These are phyloP conservation scores for Pyrenochaeta sp. DNA, from an alignment of 2,329 filamentous ascomycete species.

Conservation along the genomic window DNA sequence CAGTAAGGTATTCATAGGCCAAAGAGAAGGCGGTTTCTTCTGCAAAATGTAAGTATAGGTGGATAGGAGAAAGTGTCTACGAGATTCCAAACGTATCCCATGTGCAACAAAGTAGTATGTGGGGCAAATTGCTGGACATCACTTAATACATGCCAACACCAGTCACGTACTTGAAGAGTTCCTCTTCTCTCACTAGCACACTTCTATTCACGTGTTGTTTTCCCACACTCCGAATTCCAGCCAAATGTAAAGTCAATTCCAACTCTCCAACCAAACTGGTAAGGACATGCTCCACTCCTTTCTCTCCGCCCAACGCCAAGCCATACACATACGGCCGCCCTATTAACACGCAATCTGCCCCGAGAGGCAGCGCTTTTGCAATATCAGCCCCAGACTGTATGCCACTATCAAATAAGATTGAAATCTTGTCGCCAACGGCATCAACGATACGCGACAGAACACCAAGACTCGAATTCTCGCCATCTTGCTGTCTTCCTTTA, in stretches of 20 bases:
- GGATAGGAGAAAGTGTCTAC: too few species aligned
- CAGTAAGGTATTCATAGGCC: too few species aligned
- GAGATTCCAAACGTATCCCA: too few species aligned
- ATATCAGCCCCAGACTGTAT: slow-evolving; percentile 60
- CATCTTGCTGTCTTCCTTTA: slow-evolving; percentile 62
- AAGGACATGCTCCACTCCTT: slow-evolving; percentile 58
- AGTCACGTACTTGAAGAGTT: slow-evolving; percentile 27
- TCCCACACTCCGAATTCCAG: slow-evolving; percentile 29
- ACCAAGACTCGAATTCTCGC: slow-evolving; percentile 60
- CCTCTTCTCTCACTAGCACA: slow-evolving; percentile 30
- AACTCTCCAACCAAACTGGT: slow-evolving; percentile 29
- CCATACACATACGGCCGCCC: slow-evolving; percentile 64
- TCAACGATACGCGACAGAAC: slow-evolving; percentile 68
- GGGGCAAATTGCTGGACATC: too few species aligned
- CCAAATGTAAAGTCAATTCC: slow-evolving; percentile 36
- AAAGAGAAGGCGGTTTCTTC: too few species aligned
- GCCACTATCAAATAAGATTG: slow-evolving; percentile 61
- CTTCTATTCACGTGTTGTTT: slow-evolving; percentile 30
- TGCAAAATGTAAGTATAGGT: too few species aligned
- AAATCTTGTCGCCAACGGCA: slow-evolving; percentile 33
- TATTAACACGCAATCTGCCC: slow-evolving; percentile 44
- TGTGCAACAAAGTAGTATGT: too few species aligned
- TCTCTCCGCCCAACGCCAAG: slow-evolving; percentile 62
- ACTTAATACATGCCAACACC: slow-evolving; percentile 19
- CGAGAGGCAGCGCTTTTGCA: slow-evolving; percentile 62